A percentile compares a stretch with the other conserved stretches of the same genome.
Evolutionary conservation across 2,329 filamentous ascomycete genomes (phyloP).

Genomic region (Colletotrichum truncatum): DNA sequence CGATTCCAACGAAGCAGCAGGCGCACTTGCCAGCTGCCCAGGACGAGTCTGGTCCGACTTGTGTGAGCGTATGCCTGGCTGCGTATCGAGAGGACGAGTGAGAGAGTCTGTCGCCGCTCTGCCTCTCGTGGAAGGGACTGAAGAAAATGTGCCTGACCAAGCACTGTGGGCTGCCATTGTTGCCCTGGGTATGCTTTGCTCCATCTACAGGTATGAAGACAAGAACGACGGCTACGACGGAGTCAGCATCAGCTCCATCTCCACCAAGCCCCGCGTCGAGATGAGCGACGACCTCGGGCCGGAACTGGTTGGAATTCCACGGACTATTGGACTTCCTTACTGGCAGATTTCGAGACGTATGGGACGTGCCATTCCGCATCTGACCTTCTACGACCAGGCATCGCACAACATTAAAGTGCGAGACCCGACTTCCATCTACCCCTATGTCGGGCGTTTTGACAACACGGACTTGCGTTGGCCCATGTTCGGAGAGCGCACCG

Average conservation of each 20-base stretch:
- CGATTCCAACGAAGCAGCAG: conserved; percentile 58
- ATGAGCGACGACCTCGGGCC: conserved; percentile 61
- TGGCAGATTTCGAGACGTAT: conserved; percentile 60
- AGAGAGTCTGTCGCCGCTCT: conserved; percentile 58
- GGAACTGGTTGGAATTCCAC: conserved; percentile 58
- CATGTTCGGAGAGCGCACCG: conserved; percentile 60
- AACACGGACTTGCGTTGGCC: conserved; percentile 64
- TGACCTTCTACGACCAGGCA: conserved; percentile 62
- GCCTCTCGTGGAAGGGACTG: conserved; percentile 57
- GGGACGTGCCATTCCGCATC: conserved; percentile 60
- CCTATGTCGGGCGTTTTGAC: conserved; percentile 60
- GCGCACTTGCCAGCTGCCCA: conserved; percentile 55
- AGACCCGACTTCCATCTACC: conserved; percentile 56
- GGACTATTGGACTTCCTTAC: conserved; percentile 58
- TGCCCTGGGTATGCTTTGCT: conserved; percentile 60
- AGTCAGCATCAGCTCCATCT: conserved; percentile 45
- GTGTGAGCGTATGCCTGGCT: conserved; percentile 62
- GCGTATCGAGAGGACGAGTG: conserved; percentile 58
- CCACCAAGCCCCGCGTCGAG: conserved; percentile 46
- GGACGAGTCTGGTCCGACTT: conserved; percentile 65
- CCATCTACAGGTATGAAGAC: conserved; percentile 62
- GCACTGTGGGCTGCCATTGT: conserved; percentile 64
- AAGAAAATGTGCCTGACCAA: conserved; percentile 58
- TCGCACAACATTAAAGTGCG: conserved; percentile 62
- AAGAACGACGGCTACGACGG: conserved; percentile 61